Evolutionary conservation across 495 filamentous ascomycete genomes (phyloP).

Genomic region (Hypomontagnella submonticulosa): DNA sequence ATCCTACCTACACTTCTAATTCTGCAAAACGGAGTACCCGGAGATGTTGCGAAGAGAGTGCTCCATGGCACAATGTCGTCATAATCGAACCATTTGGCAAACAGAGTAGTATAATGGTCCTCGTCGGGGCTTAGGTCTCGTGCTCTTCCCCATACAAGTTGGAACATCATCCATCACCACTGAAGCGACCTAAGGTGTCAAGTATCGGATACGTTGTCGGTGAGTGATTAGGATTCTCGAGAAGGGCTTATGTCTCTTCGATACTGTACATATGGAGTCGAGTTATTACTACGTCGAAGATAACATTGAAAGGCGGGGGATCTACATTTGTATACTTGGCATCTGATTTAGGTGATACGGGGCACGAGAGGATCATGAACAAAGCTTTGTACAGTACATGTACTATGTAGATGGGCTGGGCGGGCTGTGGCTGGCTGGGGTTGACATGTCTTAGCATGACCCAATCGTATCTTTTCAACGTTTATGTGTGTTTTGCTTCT

Average conservation of each 20-base stretch:
- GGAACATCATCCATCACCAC: neutral
- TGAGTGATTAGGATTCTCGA: no score
- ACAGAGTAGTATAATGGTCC: conserved; percentile 2
- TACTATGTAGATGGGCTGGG: conserved; percentile 3
- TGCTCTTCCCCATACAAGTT: no score
- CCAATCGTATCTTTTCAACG: conserved; percentile 23
- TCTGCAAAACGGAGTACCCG: conserved; percentile 15
- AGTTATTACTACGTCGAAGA: no score
- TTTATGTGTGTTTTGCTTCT: conserved; percentile 9
- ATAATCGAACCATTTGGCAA: conserved; percentile 39
- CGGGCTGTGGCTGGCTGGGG: conserved; percentile 1
- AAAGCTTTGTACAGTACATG: no score
- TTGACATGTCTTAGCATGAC: conserved; percentile 23
- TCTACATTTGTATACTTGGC: conserved; percentile 25
- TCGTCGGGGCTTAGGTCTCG: no score
- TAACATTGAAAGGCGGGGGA: conserved; percentile 24
- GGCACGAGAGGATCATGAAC: conserved; percentile 3
- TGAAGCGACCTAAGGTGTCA: neutral
- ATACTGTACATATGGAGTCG: no score
- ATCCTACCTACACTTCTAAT: conserved; percentile 23
- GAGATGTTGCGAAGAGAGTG: conserved; percentile 18
- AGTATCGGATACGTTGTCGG: no score
- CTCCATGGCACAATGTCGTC: conserved; percentile 21
- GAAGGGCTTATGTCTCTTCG: no score
- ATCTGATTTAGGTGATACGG: neutral